Evolutionary conservation across 2,329 filamentous ascomycete genomes (phyloP).

Genomic region (Monosporascus sp.): DNA sequence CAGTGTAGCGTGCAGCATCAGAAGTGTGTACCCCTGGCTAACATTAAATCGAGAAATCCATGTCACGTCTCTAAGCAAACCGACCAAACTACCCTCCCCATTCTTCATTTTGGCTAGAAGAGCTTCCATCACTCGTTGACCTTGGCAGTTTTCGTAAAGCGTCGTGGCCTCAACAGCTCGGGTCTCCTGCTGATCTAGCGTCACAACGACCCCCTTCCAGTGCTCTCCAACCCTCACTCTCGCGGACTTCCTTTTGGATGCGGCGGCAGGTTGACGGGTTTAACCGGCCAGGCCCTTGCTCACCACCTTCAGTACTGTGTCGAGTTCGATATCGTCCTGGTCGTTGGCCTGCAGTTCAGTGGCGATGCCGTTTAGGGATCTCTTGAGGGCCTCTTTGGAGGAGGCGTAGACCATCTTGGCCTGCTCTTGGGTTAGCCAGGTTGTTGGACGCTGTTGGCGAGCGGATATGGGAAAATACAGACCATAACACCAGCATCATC

Average conservation of each 20-base stretch:
- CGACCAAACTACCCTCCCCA: conserved; percentile 18
- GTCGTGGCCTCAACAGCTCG: too few relatives aligned
- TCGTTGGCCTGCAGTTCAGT: conserved; percentile 81
- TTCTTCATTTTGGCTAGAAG: neutral
- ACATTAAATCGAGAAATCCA: conserved; percentile 28
- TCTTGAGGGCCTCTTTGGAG: conserved; percentile 82
- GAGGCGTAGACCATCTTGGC: conserved; percentile 88
- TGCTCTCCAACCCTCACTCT: conserved; percentile 9
- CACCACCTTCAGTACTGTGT: conserved; percentile 61
- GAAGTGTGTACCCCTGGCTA: conserved; percentile 25
- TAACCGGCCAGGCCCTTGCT: conserved; percentile 55
- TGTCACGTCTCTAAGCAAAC: conserved; percentile 23
- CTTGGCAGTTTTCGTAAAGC: conserved; percentile 13
- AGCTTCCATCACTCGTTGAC: conserved; percentile 10
- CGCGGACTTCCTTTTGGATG: conserved; percentile 3
- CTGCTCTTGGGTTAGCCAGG: conserved; percentile 36
- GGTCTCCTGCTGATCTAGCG: too few relatives aligned
- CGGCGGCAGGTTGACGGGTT: conserved; percentile 10
- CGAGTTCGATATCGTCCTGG: conserved; percentile 73
- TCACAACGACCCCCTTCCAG: too few relatives aligned
- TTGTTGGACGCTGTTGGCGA: conserved; percentile 1
- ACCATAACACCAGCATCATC: conserved; percentile 78
- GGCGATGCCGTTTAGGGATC: conserved; percentile 68
- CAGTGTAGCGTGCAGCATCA: neutral
- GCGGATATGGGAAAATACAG: conserved; percentile 26